Percentiles rank a stretch among this genome's conserved stretches.
These are phyloP conservation scores for Russula sp. DNA, from an alignment of 768 basidiomycete species.

Conservation along the genomic window DNA sequence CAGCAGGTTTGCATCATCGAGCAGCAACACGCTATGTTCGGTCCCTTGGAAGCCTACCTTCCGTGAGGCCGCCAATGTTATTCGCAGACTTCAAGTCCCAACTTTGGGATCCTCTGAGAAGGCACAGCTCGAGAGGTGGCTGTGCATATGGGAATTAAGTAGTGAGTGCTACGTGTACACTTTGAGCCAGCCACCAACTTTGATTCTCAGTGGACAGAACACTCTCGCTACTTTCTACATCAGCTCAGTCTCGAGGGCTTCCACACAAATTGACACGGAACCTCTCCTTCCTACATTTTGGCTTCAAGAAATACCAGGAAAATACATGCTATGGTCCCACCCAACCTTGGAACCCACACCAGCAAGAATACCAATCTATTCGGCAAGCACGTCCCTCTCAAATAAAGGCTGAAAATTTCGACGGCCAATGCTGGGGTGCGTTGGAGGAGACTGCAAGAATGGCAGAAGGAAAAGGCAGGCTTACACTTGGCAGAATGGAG, in stretches of 20 bases:
- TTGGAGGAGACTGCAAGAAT: slow-evolving; percentile 50
- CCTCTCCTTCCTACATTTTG: slow-evolving; percentile 38
- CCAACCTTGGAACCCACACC: slow-evolving; percentile 6
- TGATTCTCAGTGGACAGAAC: slow-evolving; percentile 56
- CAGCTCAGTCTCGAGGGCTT: slow-evolving; percentile 57
- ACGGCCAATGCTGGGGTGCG: slow-evolving; percentile 39
- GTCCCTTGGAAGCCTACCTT: slow-evolving; percentile 18
- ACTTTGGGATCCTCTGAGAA: not conserved
- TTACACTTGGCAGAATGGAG: slow-evolving; percentile 46
- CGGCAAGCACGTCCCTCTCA: slow-evolving; percentile 12
- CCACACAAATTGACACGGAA: slow-evolving; percentile 56
- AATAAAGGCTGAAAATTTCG: slow-evolving; percentile 29
- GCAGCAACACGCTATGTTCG: slow-evolving; percentile 13
- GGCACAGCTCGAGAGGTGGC: too few relatives aligned
- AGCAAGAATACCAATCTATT: slow-evolving; percentile 18
- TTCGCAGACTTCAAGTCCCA: slow-evolving; percentile 8
- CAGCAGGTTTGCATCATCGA: slow-evolving; percentile 20
- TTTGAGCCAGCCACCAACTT: not conserved
- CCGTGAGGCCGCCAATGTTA: slow-evolving; percentile 16
- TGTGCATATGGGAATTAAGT: slow-evolving; percentile 20
- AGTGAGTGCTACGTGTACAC: slow-evolving; percentile 5
- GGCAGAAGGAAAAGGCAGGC: slow-evolving; percentile 49
- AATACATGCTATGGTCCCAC: slow-evolving; percentile 20
- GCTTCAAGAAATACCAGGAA: slow-evolving; percentile 25
- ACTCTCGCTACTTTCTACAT: slow-evolving; percentile 52